Base-by-base conservation (phyloP, 495 filamentous ascomycete species). In the Penicillium lividum region DNA sequence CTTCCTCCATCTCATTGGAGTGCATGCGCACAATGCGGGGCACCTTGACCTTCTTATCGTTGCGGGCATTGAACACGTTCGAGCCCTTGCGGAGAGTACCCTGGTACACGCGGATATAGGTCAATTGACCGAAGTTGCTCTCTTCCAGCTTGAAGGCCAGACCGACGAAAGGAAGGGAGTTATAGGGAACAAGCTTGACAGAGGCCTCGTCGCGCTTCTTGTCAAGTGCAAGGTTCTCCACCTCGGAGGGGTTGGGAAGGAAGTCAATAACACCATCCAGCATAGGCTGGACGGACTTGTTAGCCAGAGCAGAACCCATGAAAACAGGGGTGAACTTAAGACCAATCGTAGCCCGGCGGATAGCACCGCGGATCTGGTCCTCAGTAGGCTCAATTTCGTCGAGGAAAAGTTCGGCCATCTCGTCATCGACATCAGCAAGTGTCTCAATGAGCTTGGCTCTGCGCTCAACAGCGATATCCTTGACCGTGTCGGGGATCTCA, bases 11-110 rank as follows among this genome's bases (percentile, higher is more conserved):
- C 70, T 99, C 95, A 69, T 98, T 97, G 33, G 92, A 96, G 80
- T 99, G 95, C 95, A 99, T 99, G 46, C 95, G 90, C 48, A 99
- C 95, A 66, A 99, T 99, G 65, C 93, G 89, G 22, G 95, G 95
- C 57, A 98, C 86, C 74, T 96, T 94, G 70, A 99, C 87, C 77
- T 94, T 98, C 82, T 98, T 97, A 70, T 91, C 86, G 51, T 83
- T 92, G 59, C 93, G 88, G 9, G 94, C 91, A 69, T 99, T 99
- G 84, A 87, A 97, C 33, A 99, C 86, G 69, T 91, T 89, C 66
- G 87, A 80, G 43, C 92, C 89, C 81, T 95, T 98, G 73, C 82
- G 89, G 57, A 99, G 77, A 22, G 84, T 84, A 60, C 95, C 95
- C 74, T 99, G 95, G 79, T 99, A 99, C 28, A 99, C 95, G 62